These are phyloP conservation scores for Phytopythium helicoides DNA, from an alignment of 352 stramenopile genomes.

Conservation along the genomic window DNA sequence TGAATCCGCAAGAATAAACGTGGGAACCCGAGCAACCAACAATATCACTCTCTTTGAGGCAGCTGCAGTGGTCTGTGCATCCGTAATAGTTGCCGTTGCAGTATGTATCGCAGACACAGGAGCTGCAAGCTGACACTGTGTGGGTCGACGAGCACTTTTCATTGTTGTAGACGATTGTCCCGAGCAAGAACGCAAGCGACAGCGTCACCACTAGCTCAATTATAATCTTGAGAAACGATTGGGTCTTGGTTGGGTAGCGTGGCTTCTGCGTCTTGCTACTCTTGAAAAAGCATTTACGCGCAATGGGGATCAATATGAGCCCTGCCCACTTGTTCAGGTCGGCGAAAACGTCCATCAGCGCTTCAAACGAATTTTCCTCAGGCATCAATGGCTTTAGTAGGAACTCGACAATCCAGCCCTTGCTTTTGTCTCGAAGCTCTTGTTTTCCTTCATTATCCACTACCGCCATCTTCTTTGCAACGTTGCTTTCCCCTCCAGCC, in stretches of 20 bases:
- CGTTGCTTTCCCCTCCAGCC: neutral
- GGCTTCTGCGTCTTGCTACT: constrained; percentile 5
- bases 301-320: neutral
- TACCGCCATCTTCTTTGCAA: neutral
- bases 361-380: constrained; percentile 5
- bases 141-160: constrained; percentile 8
- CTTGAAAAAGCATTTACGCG: constrained; percentile 7
- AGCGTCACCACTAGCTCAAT: constrained; percentile 10
- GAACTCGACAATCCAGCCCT: neutral
- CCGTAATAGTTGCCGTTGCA: constrained; percentile 4
- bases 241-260: constrained; percentile 8
- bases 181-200: constrained; percentile 13
- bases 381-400: constrained; percentile 3
- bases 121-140: constrained; percentile 2
- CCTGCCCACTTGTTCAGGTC: constrained; percentile 15
- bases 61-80: constrained; percentile 8
- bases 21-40: too few relatives aligned
- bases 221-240: constrained; percentile 4
- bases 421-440: constrained; percentile 3
- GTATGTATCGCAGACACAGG: constrained; percentile 3
- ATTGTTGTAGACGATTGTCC: constrained; percentile 19
- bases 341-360: constrained; percentile 13
- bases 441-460: constrained; percentile 2
- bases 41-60: neutral
- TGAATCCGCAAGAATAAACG: neutral